A percentile compares a stretch with the other conserved stretches of the same genome.
These are phyloP conservation scores for Krasilnikovozyma curviuscula DNA, from an alignment of 768 basidiomycete genomes.

Conservation along the genomic window DNA sequence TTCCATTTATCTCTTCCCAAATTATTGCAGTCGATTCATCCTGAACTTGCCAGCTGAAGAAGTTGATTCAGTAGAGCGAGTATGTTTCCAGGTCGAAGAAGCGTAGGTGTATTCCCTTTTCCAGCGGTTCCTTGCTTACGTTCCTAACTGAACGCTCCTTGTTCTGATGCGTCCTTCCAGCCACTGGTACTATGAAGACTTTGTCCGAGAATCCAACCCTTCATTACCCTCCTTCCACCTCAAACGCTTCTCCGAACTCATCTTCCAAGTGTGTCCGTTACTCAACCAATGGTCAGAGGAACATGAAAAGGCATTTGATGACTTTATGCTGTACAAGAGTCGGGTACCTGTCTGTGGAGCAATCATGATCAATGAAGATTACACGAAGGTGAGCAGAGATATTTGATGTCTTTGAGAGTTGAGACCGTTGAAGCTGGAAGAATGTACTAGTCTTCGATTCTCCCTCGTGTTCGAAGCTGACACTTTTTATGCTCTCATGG, in stretches of 20 bases:
- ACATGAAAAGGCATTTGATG: slow-evolving; percentile 66
- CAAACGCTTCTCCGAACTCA: slow-evolving; percentile 78
- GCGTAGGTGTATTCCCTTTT: slow-evolving; percentile 43
- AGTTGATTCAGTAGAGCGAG: slow-evolving; percentile 68
- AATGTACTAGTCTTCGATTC: not conserved
- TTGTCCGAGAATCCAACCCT: slow-evolving; percentile 76
- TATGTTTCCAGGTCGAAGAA: slow-evolving; percentile 98
- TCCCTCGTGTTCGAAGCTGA: not conserved
- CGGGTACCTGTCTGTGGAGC: slow-evolving; percentile 94
- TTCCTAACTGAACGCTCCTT: not conserved
- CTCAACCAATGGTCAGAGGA: slow-evolving; percentile 64
- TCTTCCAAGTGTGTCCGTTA: slow-evolving; percentile 69
- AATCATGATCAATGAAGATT: slow-evolving; percentile 75
- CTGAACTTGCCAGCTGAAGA: slow-evolving; percentile 90
- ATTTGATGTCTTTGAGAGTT: not conserved
- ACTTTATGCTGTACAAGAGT: slow-evolving; percentile 91
- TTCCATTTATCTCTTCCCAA: slow-evolving; percentile 12
- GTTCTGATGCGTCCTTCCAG: slow-evolving; percentile 29
- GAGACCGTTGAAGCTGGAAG: too few relatives aligned
- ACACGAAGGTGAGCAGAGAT: slow-evolving; percentile 57
- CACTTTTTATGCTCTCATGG: not conserved
- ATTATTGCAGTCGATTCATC: slow-evolving; percentile 58
- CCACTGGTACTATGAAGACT: slow-evolving; percentile 99
- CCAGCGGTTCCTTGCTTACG: slow-evolving; percentile 10
- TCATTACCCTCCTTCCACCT: slow-evolving; percentile 70